Conservation (phyloP, 129 eudicot species). For the Tanacetum coccineum region DNA sequence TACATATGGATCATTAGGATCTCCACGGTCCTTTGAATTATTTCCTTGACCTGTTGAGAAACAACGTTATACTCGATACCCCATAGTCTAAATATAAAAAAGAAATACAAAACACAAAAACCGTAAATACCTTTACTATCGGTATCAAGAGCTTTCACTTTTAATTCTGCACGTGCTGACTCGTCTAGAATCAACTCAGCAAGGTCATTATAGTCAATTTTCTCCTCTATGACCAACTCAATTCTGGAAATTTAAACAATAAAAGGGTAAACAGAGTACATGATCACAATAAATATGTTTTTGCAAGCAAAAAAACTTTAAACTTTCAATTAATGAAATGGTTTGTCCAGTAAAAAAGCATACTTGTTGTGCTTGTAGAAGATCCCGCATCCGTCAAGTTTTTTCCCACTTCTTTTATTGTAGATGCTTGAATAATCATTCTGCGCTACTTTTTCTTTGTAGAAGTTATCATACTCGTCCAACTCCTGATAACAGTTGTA, state of each 20-base stretch:
- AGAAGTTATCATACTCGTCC: constrained; percentile 86
- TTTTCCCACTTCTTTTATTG: constrained; percentile 67
- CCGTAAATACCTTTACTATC: constrained; percentile 21
- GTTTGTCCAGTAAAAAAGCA: constrained; percentile 7
- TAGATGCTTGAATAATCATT: constrained; percentile 78
- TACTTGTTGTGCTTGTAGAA: constrained; percentile 73
- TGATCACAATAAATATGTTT: not conserved
- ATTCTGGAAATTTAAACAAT: constrained; percentile 36
- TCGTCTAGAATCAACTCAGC: constrained; percentile 48
- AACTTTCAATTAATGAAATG: not conserved
- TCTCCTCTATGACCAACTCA: constrained; percentile 75
- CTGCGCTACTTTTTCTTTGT: constrained; percentile 63
- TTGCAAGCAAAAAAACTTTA: not conserved
- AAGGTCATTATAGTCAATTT: constrained; percentile 85
- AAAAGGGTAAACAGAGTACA: constrained; percentile 4
- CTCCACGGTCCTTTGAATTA: constrained; percentile 44
- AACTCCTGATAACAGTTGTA: constrained; percentile 49
- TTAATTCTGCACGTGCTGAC: constrained; percentile 27
- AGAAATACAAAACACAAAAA: not conserved
- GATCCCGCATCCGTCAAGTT: constrained; percentile 92
- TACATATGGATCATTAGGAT: constrained; percentile 77
- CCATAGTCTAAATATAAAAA: constrained; percentile 6
- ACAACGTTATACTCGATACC: not conserved
- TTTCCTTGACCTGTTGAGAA: constrained; percentile 22
- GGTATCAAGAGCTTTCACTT: constrained; percentile 21